A percentile compares a stretch with the other conserved stretches of the same genome.
Conservation (phyloP, 805 yeast species). For the Komagataella kurtzmanii region DNA sequence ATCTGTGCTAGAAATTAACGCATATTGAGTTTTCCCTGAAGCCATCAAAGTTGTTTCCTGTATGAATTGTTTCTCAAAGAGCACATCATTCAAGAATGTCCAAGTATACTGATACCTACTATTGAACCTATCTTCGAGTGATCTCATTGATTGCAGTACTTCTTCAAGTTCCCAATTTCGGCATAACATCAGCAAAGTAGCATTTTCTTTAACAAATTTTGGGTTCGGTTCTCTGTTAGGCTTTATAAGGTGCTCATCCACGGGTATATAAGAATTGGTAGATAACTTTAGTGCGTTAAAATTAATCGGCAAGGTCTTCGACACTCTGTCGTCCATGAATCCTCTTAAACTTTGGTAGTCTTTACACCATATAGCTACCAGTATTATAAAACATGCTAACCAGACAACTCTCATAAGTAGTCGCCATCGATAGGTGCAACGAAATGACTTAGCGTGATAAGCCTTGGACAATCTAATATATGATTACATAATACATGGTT, state of each 20-base stretch:
- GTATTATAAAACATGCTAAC: neutral
- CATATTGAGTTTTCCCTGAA: conserved; percentile 55
- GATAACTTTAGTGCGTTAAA: conserved; percentile 19
- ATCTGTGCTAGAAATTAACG: conserved; percentile 47
- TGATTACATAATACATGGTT: neutral
- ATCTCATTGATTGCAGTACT: conserved; percentile 64
- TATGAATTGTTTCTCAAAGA: conserved; percentile 50
- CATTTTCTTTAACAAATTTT: conserved; percentile 51
- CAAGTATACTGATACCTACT: conserved; percentile 55
- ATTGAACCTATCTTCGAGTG: conserved; percentile 67
- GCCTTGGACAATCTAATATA: neutral
- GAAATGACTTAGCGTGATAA: neutral
- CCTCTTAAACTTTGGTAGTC: neutral
- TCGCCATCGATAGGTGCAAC: neutral
- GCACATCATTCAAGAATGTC: conserved; percentile 69
- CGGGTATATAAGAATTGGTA: conserved; percentile 18
- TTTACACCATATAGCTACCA: neutral
- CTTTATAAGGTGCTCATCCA: conserved; percentile 3
- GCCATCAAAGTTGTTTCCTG: conserved; percentile 49
- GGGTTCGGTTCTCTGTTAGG: conserved; percentile 10
- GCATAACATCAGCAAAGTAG: conserved; percentile 78
- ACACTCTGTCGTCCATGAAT: neutral
- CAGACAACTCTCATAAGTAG: neutral
- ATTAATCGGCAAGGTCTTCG: neutral
- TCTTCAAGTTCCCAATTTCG: conserved; percentile 69